Conservation (phyloP, 805 yeast genomes). For the Scheffersomyces ergatensis region DNA sequence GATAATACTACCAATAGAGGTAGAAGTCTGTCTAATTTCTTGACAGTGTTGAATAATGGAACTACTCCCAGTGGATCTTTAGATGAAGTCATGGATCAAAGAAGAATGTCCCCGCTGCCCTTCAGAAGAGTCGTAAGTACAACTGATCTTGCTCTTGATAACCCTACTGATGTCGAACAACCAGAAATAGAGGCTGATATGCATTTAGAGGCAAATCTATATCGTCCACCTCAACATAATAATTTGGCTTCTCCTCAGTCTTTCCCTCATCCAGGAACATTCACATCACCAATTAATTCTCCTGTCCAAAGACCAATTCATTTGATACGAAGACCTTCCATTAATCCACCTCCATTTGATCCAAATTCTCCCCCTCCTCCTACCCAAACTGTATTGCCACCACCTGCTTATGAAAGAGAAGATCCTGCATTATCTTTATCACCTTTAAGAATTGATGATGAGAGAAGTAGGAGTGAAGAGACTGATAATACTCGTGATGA, state of each 20-base stretch:
- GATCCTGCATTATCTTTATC: slow-evolving; percentile 15
- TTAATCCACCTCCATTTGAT: slow-evolving; percentile 64
- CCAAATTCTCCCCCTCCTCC: slow-evolving; percentile 17
- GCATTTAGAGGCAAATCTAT: slow-evolving; percentile 46
- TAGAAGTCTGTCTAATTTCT: background rate
- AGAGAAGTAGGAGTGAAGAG: background rate
- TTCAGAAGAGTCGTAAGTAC: slow-evolving; percentile 10
- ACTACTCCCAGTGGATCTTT: slow-evolving; percentile 3
- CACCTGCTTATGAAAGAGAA: slow-evolving; percentile 30
- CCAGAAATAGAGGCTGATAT: slow-evolving; percentile 35
- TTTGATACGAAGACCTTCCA: slow-evolving; percentile 50
- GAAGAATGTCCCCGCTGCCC: slow-evolving; percentile 14
- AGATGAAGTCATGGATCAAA: background rate
- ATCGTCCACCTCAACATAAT: slow-evolving; percentile 47
- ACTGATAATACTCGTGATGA: background rate
- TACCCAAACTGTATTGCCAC: slow-evolving; percentile 12
- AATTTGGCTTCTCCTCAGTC: slow-evolving; percentile 65
- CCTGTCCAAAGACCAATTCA: slow-evolving; percentile 50
- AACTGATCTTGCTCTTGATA: slow-evolving; percentile 17
- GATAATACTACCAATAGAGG: slow-evolving; percentile 18
- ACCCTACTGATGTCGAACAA: slow-evolving; percentile 23
- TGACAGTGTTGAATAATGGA: background rate
- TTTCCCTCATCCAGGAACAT: slow-evolving; percentile 42
- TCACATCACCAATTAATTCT: slow-evolving; percentile 42
- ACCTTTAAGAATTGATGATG: slow-evolving; percentile 20